A percentile compares a stretch with the other conserved stretches of the same genome.
phyloP scores from a whole-genome alignment of 352 stramenopile genomes.

The Pythium biforme region DNA sequence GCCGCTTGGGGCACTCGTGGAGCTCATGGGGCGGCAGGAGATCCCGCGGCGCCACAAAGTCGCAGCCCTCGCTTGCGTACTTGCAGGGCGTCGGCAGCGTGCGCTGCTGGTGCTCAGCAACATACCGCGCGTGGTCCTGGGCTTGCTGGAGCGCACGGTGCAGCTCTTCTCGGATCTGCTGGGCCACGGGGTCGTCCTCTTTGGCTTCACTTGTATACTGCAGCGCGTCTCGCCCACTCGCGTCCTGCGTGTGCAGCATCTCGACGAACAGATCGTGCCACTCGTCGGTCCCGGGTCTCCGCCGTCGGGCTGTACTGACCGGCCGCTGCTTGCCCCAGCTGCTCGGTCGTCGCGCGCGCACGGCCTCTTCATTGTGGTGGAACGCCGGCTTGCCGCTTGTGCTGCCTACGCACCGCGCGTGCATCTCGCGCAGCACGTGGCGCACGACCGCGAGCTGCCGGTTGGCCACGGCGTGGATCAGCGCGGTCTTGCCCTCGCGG shows the following conservation, averaged over 20 bases:
- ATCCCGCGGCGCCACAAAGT: slow-evolving; percentile 50
- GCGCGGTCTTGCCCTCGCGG: slow-evolving; percentile 56
- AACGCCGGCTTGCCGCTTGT: slow-evolving; percentile 24
- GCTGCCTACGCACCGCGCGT: slow-evolving; percentile 24
- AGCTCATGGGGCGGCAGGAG: slow-evolving; percentile 56
- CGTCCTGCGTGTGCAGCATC: slow-evolving; percentile 37
- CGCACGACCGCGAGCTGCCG: slow-evolving; percentile 48
- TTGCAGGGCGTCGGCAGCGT: slow-evolving; percentile 43
- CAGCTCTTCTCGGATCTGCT: slow-evolving; percentile 37
- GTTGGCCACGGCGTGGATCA: slow-evolving; percentile 69
- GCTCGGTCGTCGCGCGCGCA: slow-evolving; percentile 8
- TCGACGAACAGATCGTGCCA: slow-evolving; percentile 62
- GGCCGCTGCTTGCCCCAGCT: slow-evolving; percentile 19
- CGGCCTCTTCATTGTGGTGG: slow-evolving; percentile 29
- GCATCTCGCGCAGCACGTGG: slow-evolving; percentile 48
- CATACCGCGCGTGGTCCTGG: slow-evolving; percentile 48
- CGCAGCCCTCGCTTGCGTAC: slow-evolving; percentile 37
- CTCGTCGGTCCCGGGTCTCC: slow-evolving; percentile 28
- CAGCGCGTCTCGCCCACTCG: slow-evolving; percentile 34
- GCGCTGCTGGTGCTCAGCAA: slow-evolving; percentile 43
- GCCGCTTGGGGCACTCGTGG: slow-evolving; percentile 52
- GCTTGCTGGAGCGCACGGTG: slow-evolving; percentile 38
- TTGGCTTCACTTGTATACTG: slow-evolving; percentile 23
- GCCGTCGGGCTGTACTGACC: neutral
- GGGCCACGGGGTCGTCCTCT: neutral